These are phyloP conservation scores for Dipteronia dyeriana DNA, from an alignment of 345 rosid species.

Conservation along the genomic window DNA sequence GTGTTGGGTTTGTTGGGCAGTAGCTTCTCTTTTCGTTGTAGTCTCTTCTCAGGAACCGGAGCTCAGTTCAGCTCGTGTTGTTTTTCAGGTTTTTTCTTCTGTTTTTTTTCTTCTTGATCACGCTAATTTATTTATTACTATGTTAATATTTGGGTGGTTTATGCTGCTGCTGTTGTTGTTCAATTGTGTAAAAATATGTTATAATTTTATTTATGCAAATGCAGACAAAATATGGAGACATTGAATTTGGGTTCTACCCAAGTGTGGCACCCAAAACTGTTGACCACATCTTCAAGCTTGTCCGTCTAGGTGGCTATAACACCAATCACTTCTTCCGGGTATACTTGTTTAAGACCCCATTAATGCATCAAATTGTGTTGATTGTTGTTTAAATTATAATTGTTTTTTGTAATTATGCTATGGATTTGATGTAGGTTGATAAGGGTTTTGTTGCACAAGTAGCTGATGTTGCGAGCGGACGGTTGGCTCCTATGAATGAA, in stretches of 20 bases:
- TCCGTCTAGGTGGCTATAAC: slow-evolving; percentile 85
- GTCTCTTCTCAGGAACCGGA: slow-evolving; percentile 56
- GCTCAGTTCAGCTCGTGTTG: slow-evolving; percentile 87
- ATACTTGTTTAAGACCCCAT: slow-evolving; percentile 4
- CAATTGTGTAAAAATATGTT: not conserved
- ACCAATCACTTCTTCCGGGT: slow-evolving; percentile 98
- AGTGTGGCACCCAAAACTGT: slow-evolving; percentile 89
- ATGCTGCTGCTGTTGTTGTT: not conserved
- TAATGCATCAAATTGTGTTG: not conserved
- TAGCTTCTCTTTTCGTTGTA: slow-evolving; percentile 24
- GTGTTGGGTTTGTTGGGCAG: slow-evolving; percentile 23
- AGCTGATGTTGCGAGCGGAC: slow-evolving; percentile 77
- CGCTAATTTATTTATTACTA: not conserved
- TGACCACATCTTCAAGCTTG: slow-evolving; percentile 91
- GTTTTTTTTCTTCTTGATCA: slow-evolving; percentile 28
- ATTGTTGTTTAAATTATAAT: not conserved
- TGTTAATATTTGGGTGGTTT: not conserved
- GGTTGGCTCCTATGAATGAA: slow-evolving; percentile 90
- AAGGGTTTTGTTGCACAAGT: slow-evolving; percentile 98
- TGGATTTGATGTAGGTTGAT: slow-evolving; percentile 60
- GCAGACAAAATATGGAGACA: slow-evolving; percentile 86
- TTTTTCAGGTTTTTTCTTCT: slow-evolving; percentile 66
- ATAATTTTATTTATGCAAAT: slow-evolving; percentile 10
- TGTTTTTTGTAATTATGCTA: not conserved
- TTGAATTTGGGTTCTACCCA: slow-evolving; percentile 89